phyloP scores from a whole-genome alignment of 2,329 filamentous ascomycete genomes.

The Fusarium sambucinum region DNA sequence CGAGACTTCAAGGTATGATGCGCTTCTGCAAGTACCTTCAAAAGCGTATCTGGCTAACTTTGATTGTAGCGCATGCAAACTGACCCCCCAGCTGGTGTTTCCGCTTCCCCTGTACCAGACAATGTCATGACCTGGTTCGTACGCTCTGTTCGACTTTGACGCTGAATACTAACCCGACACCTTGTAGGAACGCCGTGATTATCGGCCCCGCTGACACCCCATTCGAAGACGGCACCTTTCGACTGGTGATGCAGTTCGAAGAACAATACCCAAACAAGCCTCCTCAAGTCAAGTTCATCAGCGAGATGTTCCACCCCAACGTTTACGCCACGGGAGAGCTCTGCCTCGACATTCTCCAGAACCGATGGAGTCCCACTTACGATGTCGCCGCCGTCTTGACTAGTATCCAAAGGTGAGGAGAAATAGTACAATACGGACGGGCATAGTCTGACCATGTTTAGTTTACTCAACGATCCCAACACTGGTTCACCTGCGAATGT shows the following conservation, averaged over 20 bases:
- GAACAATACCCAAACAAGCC: slow-evolving; percentile 99
- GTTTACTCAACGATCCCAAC: slow-evolving; percentile 96
- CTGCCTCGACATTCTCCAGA: slow-evolving; percentile 96
- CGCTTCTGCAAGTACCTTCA: not conserved
- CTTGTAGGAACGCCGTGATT: slow-evolving; percentile 92
- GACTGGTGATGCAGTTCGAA: slow-evolving; percentile 98
- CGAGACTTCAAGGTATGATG: slow-evolving; percentile 93
- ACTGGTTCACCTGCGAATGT: slow-evolving; percentile 98
- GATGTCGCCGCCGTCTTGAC: slow-evolving; percentile 97
- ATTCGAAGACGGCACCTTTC: slow-evolving; percentile 97
- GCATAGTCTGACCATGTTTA: slow-evolving; percentile 57
- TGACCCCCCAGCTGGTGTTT: slow-evolving; percentile 95
- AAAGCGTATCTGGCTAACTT: slow-evolving; percentile 22
- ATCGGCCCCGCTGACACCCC: slow-evolving; percentile 97
- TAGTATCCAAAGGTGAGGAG: slow-evolving; percentile 88
- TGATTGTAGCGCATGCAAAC: slow-evolving; percentile 91
- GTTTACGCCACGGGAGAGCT: slow-evolving; percentile 97
- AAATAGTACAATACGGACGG: not conserved
- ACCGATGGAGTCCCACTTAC: slow-evolving; percentile 98
- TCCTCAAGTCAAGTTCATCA: slow-evolving; percentile 97
- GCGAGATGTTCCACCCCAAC: slow-evolving; percentile 99
- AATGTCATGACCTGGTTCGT: slow-evolving; percentile 96
- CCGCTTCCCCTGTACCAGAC: slow-evolving; percentile 93
- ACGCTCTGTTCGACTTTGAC: slow-evolving; percentile 21
- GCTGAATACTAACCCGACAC: slow-evolving; percentile 34